Base-by-base conservation (phyloP, 163 green algal species). In the Chlamydomonas reinhardtii region DNA sequence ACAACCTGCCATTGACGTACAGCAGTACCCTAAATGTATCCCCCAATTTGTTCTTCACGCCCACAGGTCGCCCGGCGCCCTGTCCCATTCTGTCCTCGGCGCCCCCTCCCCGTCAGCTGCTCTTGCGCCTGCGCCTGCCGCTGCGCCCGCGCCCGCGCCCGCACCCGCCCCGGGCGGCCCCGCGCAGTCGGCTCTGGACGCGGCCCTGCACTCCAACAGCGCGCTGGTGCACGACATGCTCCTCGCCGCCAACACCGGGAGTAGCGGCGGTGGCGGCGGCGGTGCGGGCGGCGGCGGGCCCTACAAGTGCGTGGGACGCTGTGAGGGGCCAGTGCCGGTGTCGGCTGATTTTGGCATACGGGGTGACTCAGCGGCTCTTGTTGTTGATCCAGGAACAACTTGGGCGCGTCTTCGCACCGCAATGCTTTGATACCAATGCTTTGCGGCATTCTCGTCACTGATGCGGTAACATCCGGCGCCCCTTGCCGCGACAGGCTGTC, bases 401-500 rank as follows among this genome's bases (percentile, higher is more conserved):
- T n/a, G n/a, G n/a, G n/a, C n/a, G n/a, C n/a, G n/a, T n/a, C n/a
- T n/a, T n/a, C n/a, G n/a, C n/a, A n/a, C n/a, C n/a, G n/a, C n/a
- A n/a, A n/a, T n/a, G n/a, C n/a, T n/a, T n/a, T n/a, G n/a, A n/a
- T n/a, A n/a, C n/a, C n/a, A n/a, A n/a, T n/a, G n/a, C n/a, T n/a
- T n/a, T n/a, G n/a, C n/a, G n/a, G n/a, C n/a, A n/a, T n/a, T n/a
- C n/a, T n/a, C n/a, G n/a, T n/a, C n/a, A n/a, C n/a, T n/a, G n/a
- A n/a, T n/a, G n/a, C n/a, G n/a, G n/a, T n/a, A n/a, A n/a, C n/a
- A n/a, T n/a, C n/a, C n/a, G n/a, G n/a, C n/a, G n/a, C n/a, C 5
- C 39, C 39, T 8, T 48, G 39, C 39, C 5, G 90, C 25, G 95
- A 87, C 73, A 89, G 90, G 86, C 80, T 97, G 86, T 88, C 92